Conservation (phyloP, 2,329 filamentous ascomycete species). For the Aspergillus aculeatus region DNA sequence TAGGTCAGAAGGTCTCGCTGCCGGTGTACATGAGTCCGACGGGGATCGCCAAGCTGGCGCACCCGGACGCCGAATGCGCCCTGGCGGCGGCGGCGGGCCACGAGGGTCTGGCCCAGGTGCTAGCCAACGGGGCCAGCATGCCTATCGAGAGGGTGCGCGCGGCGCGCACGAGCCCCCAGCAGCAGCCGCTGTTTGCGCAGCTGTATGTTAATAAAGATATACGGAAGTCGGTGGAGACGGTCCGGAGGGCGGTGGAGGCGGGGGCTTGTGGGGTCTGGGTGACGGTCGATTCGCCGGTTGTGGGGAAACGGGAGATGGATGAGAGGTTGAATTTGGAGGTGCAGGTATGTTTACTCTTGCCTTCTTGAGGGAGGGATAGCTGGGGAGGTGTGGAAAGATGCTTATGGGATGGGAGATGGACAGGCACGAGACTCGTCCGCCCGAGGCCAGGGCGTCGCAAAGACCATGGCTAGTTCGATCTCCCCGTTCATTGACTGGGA, state of each 20-base stretch:
- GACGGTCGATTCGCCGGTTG: conserved; percentile 36
- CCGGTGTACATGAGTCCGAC: conserved; percentile 45
- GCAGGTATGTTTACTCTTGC: conserved; percentile 15
- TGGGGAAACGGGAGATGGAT: conserved; percentile 35
- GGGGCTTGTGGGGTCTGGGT: conserved; percentile 33
- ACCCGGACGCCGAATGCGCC: conserved; percentile 45
- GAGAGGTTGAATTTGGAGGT: conserved; percentile 29
- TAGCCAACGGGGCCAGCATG: conserved; percentile 42
- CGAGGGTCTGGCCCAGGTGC: conserved; percentile 37
- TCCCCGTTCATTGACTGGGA: conserved; percentile 32
- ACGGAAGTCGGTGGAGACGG: conserved; percentile 23
- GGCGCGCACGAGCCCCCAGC: conserved; percentile 18
- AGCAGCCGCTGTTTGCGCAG: conserved; percentile 35
- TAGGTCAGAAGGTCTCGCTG: conserved; percentile 34
- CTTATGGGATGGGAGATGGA: not conserved
- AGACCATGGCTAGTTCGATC: conserved; percentile 29
- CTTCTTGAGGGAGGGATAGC: too few species aligned
- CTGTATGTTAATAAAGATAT: conserved; percentile 41
- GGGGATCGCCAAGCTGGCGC: conserved; percentile 45
- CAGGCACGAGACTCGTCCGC: conserved; percentile 2
- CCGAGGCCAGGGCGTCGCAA: conserved; percentile 29
- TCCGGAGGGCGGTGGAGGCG: conserved; percentile 27
- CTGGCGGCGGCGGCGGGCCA: conserved; percentile 42
- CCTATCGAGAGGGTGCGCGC: conserved; percentile 41
- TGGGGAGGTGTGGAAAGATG: too few species aligned